phyloP scores from a whole-genome alignment of 306 rosid genomes.

The Styphnolobium japonicum region DNA sequence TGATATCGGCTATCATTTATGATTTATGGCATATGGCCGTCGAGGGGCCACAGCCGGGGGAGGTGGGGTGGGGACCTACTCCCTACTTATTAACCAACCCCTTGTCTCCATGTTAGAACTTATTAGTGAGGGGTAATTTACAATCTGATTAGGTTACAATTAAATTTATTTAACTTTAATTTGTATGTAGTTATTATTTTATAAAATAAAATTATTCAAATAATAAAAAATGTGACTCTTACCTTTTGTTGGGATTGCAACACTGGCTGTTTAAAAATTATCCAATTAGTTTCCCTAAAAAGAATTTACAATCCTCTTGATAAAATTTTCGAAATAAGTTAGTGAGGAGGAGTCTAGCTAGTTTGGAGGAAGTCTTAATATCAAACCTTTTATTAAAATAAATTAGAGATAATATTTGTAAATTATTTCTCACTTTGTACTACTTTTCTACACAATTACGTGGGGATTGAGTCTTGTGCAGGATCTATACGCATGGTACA shows the following conservation, averaged over 20 bases:
- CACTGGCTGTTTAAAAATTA: too few species aligned
- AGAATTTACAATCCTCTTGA: too few species aligned
- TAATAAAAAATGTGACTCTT: neutral
- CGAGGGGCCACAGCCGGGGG: slow-evolving; percentile 17
- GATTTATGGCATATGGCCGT: neutral
- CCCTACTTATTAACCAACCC: neutral
- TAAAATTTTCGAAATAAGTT: neutral
- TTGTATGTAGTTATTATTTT: neutral
- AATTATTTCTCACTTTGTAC: neutral
- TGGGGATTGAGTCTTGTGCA: neutral
- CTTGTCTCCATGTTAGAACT: neutral
- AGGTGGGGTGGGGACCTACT: slow-evolving; percentile 10
- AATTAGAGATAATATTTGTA: too few species aligned
- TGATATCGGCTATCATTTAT: neutral
- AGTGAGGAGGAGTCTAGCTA: neutral
- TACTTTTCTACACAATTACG: neutral
- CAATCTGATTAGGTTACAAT: neutral
- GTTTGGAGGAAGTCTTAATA: neutral
- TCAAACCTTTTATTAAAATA: too few species aligned
- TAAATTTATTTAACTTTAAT: too few species aligned
- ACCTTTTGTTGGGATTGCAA: neutral
- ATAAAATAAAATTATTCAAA: neutral
- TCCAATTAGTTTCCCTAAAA: too few species aligned
- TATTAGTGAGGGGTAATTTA: neutral
- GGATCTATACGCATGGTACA: neutral